Evolutionary conservation across 768 basidiomycete genomes (phyloP).

Genomic region (Pleurotus tuoliensis): DNA sequence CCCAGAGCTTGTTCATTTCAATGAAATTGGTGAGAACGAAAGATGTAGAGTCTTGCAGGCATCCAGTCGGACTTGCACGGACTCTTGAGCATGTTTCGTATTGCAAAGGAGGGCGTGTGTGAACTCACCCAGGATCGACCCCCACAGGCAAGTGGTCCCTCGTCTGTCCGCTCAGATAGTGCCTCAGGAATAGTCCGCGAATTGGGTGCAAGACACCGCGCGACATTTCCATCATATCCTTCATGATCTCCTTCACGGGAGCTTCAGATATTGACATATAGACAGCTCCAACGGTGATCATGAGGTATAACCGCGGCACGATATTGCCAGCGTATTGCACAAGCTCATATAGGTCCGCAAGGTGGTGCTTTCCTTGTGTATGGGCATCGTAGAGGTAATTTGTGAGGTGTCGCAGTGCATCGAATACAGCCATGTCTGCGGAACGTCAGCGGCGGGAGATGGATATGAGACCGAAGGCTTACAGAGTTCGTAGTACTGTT

Average conservation of each 20-base stretch:
- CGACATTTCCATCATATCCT: constrained; percentile 99
- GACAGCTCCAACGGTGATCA: constrained; percentile 99
- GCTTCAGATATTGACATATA: constrained; percentile 99
- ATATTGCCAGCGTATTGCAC: constrained; percentile 99
- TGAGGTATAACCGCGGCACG: constrained; percentile 90
- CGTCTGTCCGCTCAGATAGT: constrained; percentile 96
- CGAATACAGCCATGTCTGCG: constrained; percentile 97
- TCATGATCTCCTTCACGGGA: constrained; percentile 99
- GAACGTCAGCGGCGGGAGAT: background rate
- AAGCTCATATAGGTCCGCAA: constrained; percentile 97
- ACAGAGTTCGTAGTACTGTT: constrained; percentile 99
- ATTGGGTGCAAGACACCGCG: constrained; percentile 97
- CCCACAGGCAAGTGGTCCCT: constrained; percentile 94
- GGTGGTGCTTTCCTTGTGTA: constrained; percentile 84
- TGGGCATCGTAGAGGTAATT: constrained; percentile 98
- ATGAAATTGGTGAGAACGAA: constrained; percentile 99
- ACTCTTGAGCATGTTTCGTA: constrained; percentile 3
- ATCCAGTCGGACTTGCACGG: constrained; percentile 69
- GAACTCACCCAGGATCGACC: constrained; percentile 66
- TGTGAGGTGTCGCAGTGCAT: constrained; percentile 90
- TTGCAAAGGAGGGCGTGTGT: background rate
- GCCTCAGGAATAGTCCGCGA: constrained; percentile 89
- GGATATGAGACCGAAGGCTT: constrained; percentile 21
- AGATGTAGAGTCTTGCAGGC: constrained; percentile 90
- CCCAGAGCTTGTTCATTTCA: constrained; percentile 99